Conservation (phyloP, 805 yeast genomes). For the Teunomyces funiuensis region DNA sequence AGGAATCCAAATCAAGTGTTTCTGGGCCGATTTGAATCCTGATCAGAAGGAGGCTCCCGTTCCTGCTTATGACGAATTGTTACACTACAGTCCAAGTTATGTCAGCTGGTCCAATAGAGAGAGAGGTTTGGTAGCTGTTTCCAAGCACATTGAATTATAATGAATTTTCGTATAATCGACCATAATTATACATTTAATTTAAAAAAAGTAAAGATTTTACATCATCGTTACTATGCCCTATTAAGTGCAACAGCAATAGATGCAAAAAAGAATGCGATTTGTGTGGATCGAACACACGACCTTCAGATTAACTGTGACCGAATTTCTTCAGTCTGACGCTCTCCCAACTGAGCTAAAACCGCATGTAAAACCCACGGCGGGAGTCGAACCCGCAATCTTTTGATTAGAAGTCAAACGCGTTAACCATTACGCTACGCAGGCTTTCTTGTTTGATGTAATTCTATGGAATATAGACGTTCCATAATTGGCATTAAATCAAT, state of each 20-base stretch:
- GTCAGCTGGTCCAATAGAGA: constrained; percentile 63
- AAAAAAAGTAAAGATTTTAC: background rate
- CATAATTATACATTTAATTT: too few relatives aligned
- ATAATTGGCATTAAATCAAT: too few relatives aligned
- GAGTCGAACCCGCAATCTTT: constrained; percentile 25
- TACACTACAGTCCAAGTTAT: constrained; percentile 64
- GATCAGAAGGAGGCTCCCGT: constrained; percentile 38
- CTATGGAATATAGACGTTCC: background rate
- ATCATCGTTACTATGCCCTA: too few relatives aligned
- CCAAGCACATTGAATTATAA: constrained; percentile 44
- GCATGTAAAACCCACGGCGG: constrained; percentile 24
- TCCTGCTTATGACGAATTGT: constrained; percentile 72
- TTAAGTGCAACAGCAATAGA: background rate
- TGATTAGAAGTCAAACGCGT: constrained; percentile 26
- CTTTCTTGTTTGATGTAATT: background rate
- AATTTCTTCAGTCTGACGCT: constrained; percentile 37
- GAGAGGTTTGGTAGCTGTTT: constrained; percentile 67
- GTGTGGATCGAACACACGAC: constrained; percentile 90
- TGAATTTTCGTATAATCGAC: too few relatives aligned
- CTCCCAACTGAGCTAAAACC: constrained; percentile 40
- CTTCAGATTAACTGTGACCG: constrained; percentile 58
- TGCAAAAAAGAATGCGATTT: constrained; percentile 17
- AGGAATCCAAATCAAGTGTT: constrained; percentile 63
- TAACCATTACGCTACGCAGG: constrained; percentile 22
- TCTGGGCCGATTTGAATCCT: constrained; percentile 72